Evolutionary conservation across 495 filamentous ascomycete genomes (phyloP), one percentile per base, ranked within the genome.

Genomic region (Hypoxylon rickii): DNA sequence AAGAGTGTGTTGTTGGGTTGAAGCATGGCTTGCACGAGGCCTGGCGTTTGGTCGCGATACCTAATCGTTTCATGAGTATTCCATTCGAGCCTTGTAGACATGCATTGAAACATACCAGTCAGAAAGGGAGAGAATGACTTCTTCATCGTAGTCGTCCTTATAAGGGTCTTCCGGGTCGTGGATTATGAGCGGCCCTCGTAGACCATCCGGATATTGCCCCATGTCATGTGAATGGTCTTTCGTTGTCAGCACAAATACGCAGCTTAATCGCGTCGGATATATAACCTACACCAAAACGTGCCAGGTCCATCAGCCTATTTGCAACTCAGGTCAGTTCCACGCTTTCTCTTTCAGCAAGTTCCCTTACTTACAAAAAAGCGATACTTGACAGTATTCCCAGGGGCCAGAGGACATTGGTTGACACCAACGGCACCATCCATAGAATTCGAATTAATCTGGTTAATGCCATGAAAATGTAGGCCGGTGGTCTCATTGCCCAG

Each of bases 401-500:
- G 88, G 12, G 81, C 73, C 7, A 92, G 71, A 3, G 85, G 78
- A 54, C 89, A 94, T 63, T 93, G 89, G 2, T 83, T 86, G 12
- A 82, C 80, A 43, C 82, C 81, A 2, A 79, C 75, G 4, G 89
- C 76, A 0, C 90, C 90, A 64, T 95, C 90, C 89, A 92, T 92
- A 8, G 78, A 68, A 13, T 76, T 83, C 4, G 86, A 87, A 18
- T 76, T 79, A 62, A 86, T 79, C 67, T 90, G 87, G 66, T 80
- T 89, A 63, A 93, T 76, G 15, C 90, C 90, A 67, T 95, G 90
- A 68, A 86, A 95, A 73, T 95, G 90, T 3, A 94, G 71, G 26
- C 81, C 82, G 2, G 88, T 86, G n/a, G 74, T 80, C 65, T 90
- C 73, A 62, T 93, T 86, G 5, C 82, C 86, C 8, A 95, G 77